phyloP scores from a whole-genome alignment of 345 rosid species.

The Lumnitzera racemosa region DNA sequence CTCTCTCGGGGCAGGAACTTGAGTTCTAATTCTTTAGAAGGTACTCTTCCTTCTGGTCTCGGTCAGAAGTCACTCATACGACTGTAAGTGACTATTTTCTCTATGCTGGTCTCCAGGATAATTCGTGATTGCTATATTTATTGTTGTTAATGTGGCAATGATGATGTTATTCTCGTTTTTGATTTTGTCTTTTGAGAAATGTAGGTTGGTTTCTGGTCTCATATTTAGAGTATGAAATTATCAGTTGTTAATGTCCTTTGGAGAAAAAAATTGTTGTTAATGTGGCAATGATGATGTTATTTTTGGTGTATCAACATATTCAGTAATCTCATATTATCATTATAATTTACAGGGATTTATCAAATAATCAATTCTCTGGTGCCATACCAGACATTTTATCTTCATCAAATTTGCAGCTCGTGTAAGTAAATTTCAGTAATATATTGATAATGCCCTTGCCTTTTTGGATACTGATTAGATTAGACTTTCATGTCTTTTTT shows the following conservation, averaged over 20 bases:
- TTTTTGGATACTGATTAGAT: too few relatives aligned
- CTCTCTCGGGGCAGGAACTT: slow-evolving; percentile 50
- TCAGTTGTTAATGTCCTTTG: too few relatives aligned
- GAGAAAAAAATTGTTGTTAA: not conserved
- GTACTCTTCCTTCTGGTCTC: slow-evolving; percentile 65
- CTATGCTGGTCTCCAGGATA: too few relatives aligned
- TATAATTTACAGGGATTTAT: slow-evolving; percentile 59
- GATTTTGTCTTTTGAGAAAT: too few relatives aligned
- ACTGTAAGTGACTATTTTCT: slow-evolving; percentile 47
- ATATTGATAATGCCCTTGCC: not conserved
- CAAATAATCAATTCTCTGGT: slow-evolving; percentile 72
- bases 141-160: too few relatives aligned
- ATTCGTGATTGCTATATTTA: too few relatives aligned
- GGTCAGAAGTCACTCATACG: slow-evolving; percentile 70
- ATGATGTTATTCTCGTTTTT: too few relatives aligned
- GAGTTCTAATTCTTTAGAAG: slow-evolving; percentile 70
- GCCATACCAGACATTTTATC: slow-evolving; percentile 79
- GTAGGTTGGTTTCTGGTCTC: too few relatives aligned
- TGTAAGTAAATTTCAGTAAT: slow-evolving; percentile 35
- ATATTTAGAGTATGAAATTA: too few relatives aligned
- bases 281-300: not conserved
- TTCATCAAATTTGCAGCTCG: slow-evolving; percentile 66
- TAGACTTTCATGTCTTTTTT: too few relatives aligned
- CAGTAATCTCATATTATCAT: not conserved
- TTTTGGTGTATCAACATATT: not conserved